A percentile compares a stretch with the other conserved stretches of the same genome.
phyloP scores from a whole-genome alignment of 2,329 filamentous ascomycete genomes.

The Scortechinia acanthostroma region DNA sequence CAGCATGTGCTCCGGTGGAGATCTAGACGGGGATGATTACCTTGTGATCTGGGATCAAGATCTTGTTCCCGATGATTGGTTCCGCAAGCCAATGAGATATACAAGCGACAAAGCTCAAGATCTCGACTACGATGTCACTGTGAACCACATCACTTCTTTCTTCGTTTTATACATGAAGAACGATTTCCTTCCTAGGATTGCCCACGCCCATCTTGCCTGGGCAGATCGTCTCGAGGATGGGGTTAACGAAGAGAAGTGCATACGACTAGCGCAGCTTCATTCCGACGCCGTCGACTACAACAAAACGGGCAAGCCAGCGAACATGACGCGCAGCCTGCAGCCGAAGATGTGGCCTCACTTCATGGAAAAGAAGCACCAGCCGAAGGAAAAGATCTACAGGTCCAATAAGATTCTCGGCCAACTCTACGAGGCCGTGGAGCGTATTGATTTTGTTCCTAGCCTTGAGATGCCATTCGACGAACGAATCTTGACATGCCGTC shows the following conservation, averaged over 20 bases:
- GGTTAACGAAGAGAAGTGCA: slow-evolving; percentile 63
- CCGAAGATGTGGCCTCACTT: slow-evolving; percentile 74
- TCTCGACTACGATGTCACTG: slow-evolving; percentile 55
- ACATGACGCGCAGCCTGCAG: slow-evolving; percentile 52
- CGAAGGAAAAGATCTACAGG: slow-evolving; percentile 33
- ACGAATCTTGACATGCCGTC: slow-evolving; percentile 26
- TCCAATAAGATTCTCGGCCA: slow-evolving; percentile 71
- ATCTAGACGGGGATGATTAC: slow-evolving; percentile 93
- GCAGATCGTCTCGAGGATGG: slow-evolving; percentile 60
- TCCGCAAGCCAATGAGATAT: slow-evolving; percentile 74
- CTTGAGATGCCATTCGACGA: slow-evolving; percentile 35
- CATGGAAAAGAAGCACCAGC: slow-evolving; percentile 61
- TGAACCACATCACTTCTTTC: slow-evolving; percentile 72
- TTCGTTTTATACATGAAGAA: slow-evolving; percentile 93
- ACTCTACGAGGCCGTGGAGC: slow-evolving; percentile 71
- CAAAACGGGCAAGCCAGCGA: slow-evolving; percentile 77
- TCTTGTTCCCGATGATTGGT: slow-evolving; percentile 65
- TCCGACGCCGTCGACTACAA: slow-evolving; percentile 90
- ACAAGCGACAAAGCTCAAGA: slow-evolving; percentile 44
- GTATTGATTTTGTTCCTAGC: slow-evolving; percentile 64
- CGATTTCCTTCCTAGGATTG: slow-evolving; percentile 73
- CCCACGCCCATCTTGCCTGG: slow-evolving; percentile 71
- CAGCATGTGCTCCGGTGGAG: slow-evolving; percentile 92
- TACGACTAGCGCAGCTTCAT: slow-evolving; percentile 68
- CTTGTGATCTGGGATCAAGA: slow-evolving; percentile 83